Evolutionary conservation across 441 rosid species (phyloP).

Genomic region (Populus hybrid): DNA sequence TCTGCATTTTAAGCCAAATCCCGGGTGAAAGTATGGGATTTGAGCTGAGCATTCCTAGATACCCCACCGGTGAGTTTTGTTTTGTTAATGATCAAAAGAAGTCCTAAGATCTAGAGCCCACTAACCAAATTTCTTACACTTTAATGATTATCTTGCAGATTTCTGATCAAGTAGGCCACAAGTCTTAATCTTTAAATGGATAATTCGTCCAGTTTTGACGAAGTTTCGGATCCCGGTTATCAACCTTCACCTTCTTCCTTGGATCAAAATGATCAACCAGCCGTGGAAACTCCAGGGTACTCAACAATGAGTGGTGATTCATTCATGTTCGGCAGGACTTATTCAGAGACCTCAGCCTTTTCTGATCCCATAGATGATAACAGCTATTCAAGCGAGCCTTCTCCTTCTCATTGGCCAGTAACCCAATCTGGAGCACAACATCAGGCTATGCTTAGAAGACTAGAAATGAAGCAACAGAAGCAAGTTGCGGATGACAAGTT

Average conservation of each 20-base stretch:
- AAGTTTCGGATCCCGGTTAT: constrained; percentile 47
- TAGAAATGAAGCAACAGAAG: constrained; percentile 34
- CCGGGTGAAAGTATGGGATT: constrained; percentile 18
- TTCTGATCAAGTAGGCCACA: constrained; percentile 15
- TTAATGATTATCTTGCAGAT: constrained; percentile 38
- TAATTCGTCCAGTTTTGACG: constrained; percentile 38
- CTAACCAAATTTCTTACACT: constrained; percentile 17
- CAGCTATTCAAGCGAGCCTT: constrained; percentile 61
- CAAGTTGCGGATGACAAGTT: constrained; percentile 32
- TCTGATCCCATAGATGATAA: constrained; percentile 58
- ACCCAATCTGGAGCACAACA: constrained; percentile 30
- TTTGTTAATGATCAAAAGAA: constrained; percentile 25
- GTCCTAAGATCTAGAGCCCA: constrained; percentile 12
- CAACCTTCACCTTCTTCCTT: constrained; percentile 52
- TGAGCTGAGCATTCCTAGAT: background rate
- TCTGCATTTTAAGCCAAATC: constrained; percentile 28
- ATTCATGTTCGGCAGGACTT: constrained; percentile 49
- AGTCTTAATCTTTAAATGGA: constrained; percentile 35
- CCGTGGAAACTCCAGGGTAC: constrained; percentile 52
- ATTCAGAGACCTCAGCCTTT: constrained; percentile 57
- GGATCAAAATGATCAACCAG: constrained; percentile 49
- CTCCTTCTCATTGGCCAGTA: constrained; percentile 61
- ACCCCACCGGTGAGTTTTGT: constrained; percentile 17
- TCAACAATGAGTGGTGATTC: constrained; percentile 69
- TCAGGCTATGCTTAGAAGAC: constrained; percentile 25